A percentile compares a stretch with the other conserved stretches of the same genome.
Evolutionary conservation across 805 yeast genomes (phyloP).

Genomic region (Naumovozyma dairenensis): DNA sequence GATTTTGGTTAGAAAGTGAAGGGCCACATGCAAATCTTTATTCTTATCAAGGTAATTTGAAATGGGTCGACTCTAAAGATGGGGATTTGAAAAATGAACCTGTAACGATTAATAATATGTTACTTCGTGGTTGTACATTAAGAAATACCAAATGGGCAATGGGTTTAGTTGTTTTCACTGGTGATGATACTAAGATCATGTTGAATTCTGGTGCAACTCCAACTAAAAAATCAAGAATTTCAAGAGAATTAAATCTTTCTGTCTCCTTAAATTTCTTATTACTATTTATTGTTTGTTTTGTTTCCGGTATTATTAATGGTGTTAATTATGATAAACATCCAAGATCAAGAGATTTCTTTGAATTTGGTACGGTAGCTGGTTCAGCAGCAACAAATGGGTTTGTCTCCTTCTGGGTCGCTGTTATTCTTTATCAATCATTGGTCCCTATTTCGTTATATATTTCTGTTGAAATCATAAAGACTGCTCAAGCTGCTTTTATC

Average conservation of each 20-base stretch:
- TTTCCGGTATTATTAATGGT: constrained; percentile 65
- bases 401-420: constrained; percentile 63
- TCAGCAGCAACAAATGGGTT: constrained; percentile 59
- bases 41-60: constrained; percentile 63
- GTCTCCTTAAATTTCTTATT: constrained; percentile 58
- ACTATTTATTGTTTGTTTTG: constrained; percentile 57
- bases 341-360: constrained; percentile 54
- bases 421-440: constrained; percentile 66
- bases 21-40: constrained; percentile 77
- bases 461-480: constrained; percentile 72
- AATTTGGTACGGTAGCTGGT: constrained; percentile 60
- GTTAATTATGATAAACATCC: constrained; percentile 39
- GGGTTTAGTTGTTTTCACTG: constrained; percentile 69
- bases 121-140: constrained; percentile 67
- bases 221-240: constrained; percentile 62
- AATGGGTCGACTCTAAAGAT: constrained; percentile 33
- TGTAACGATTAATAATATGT: constrained; percentile 55
- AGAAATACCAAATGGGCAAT: constrained; percentile 79
- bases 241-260: constrained; percentile 61
- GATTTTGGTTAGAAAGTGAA: constrained; percentile 68
- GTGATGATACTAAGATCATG: constrained; percentile 74
- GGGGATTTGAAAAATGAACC: constrained; percentile 41
- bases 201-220: constrained; percentile 74
- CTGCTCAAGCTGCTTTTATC: constrained; percentile 74
- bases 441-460: constrained; percentile 79